Evolutionary conservation across 2,329 filamentous ascomycete genomes (phyloP), one percentile per base, ranked within the genome.

Genomic region (Colletotrichum higginsianum): DNA sequence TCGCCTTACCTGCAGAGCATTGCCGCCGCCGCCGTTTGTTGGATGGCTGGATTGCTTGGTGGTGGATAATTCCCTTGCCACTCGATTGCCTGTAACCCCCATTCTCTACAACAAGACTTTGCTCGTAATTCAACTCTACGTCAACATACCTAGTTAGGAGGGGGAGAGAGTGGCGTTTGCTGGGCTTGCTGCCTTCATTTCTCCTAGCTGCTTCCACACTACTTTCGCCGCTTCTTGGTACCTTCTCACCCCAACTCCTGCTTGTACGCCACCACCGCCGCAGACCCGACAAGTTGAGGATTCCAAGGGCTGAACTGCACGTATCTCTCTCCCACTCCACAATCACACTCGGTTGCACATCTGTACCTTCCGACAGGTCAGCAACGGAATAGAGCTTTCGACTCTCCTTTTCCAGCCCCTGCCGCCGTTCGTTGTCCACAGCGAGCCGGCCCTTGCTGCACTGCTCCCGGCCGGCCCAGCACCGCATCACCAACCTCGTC

Each of bases 401-500:
- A 44, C 23, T 13, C 15, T 18, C 8, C 5, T 13, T 26, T n/a
- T 46, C 56, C 12, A 46, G 26, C 40, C 30, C 3, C 35, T 42
- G 16, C 44, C 30, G 40, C 21, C 30, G 57, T 21, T 42, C 38
- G 21, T 46, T 9, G 38, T 7, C 56, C 67, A 35, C 23, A 38
- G 26, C 49, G 58, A 58, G 38, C 58, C 38, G 23, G 30, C 47
- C 26, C 30, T 70, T 38, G 40, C 53, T 56, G 30, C 46, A 35
- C 46, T 23, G 26, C 57, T 61, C 55, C 40, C 62, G 63, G 18
- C 30, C 21, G 65, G 42, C 47, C 7, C 35, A 40, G 35, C 53
- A 62, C 60, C 23, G 56, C 56, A 58, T 60, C 23, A 21, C 50
- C 52, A 69, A 65, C 26, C 52, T 65, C 15, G 42, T 60, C 35